Evolutionary conservation across 2,329 filamentous ascomycete species (phyloP), one percentile per base, ranked within the genome.

Genomic region (Aspergillus spinulosporus): DNA sequence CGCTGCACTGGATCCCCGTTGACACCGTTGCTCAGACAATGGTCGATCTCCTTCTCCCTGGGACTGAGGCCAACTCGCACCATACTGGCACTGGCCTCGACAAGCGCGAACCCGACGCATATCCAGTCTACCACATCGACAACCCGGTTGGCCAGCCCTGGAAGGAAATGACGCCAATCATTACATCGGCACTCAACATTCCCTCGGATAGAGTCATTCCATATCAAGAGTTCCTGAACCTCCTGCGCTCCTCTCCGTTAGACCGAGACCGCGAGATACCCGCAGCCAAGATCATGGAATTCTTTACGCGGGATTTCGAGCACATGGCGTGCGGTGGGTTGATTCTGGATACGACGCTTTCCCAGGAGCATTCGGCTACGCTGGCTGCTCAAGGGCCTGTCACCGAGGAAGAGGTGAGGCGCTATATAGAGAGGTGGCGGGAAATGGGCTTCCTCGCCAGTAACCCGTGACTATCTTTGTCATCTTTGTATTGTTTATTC

Each of bases 261-360:
- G 52, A 52, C 8, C 56, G 61, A 0, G 56, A 62, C 9, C 55
- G 50, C 2, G 62, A 72, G 9, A 73, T 72, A 32, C 71, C 71
- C 3, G 70, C 71, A 1, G 47, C 57, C 2, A 58, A 53, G 47
- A 43, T 72, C 32, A 47, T 71, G 4, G 69, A 68, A 4, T 73
- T 73, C 51, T 59, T 73, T 28, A 63, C 66, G 12, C 54, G 59
- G 5, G 59, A 71, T 29, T 74, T 68, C 31, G n/a, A 68, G 28
- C 70, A 75, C 21, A 80, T 80, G 78, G 72, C 73, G 0, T 80
- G 77, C 59, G 78, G 78, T 3, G 76, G 75, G 0, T 52, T 80
- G 3, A 28, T 80, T 0, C 45, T 80, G 34, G 76, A 72, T 49
- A 75, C 71, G 1, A 56, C 60, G n/a, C 68, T 69, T 14, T 63